Base-by-base conservation (phyloP, 495 filamentous ascomycete species). In the Podospora didyma region DNA sequence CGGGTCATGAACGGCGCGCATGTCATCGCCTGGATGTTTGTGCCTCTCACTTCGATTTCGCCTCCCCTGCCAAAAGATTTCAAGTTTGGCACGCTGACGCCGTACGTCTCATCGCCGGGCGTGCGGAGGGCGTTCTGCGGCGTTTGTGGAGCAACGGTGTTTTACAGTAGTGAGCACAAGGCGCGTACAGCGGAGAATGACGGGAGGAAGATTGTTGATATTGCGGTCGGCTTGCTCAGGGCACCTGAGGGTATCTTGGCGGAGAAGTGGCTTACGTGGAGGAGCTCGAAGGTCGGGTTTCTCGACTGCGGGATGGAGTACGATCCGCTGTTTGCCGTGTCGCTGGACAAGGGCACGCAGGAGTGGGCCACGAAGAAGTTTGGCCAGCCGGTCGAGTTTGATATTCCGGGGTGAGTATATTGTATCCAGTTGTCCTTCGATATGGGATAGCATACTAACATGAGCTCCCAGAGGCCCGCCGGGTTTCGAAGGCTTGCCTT, bases 101-200 rank as follows among this genome's bases (percentile, higher is more conserved):
- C 58, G 12, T 86, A 85, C 61, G 57, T 69, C 9, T 85, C 79
- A 51, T 82, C 79, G 4, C 64, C 73, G 6, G 69, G 65, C 1
- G 77, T 82, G 17, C 77, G 73, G 52, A 69, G 86, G 22, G 77
- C 81, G 46, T 89, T 89, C 64, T 90, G 87, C 60, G 66, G 69
- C 0, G 59, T 48, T 1, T 90, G 87, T 61, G 86, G 86, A 0
- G 85, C 86, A 0, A 85, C 75, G 0, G 78, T 84, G 3, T 86
- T 89, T 41, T 67, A 58, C 34, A 37, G 54, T 9, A 19, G 20
- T 42, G 54, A 31, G 26, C 26, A 31, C 9, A 4, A 7, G 35
- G n/a, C 28, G 37, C 12, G 11, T 3, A 51, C n/a, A 3, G 52
- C 2, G 26, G 46, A 31, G 12, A 45, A 28, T 7, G 66, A 58